phyloP scores from a whole-genome alignment of 2,329 filamentous ascomycete species.

The Hypoxylon sp. region DNA sequence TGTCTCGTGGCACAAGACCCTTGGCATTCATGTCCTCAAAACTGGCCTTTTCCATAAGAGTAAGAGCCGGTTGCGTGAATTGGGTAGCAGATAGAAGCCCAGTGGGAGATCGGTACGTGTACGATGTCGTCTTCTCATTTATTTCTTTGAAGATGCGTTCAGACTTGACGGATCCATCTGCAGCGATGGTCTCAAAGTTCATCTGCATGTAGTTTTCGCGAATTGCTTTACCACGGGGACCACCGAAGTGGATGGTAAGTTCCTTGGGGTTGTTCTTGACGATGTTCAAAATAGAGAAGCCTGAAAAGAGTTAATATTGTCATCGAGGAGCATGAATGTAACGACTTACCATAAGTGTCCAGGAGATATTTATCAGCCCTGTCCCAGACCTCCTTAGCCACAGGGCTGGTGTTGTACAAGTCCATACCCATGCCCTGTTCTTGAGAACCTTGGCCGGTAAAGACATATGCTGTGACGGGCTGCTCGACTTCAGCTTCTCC shows the following conservation, averaged over 20 bases:
- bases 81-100: slow-evolving; percentile 96
- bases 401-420: slow-evolving; percentile 90
- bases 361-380: slow-evolving; percentile 97
- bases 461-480: slow-evolving; percentile 95
- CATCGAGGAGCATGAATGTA: not conserved
- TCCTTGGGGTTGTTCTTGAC: slow-evolving; percentile 99
- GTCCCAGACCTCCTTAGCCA: slow-evolving; percentile 98
- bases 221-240: slow-evolving; percentile 95
- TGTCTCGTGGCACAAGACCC: slow-evolving; percentile 94
- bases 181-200: slow-evolving; percentile 98
- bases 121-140: slow-evolving; percentile 90
- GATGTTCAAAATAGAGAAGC: slow-evolving; percentile 97
- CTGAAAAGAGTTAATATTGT: slow-evolving; percentile 58
- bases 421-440: slow-evolving; percentile 99
- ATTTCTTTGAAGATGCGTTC: slow-evolving; percentile 99
- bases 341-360: slow-evolving; percentile 91
- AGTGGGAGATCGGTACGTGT: slow-evolving; percentile 96
- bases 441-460: slow-evolving; percentile 97
- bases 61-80: slow-evolving; percentile 97
- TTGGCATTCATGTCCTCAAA: slow-evolving; percentile 99
- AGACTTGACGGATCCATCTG: slow-evolving; percentile 94
- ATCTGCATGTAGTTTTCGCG: slow-evolving; percentile 99
- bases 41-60: slow-evolving; percentile 99
- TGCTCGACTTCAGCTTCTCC: slow-evolving; percentile 98
- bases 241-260: slow-evolving; percentile 97